Evolutionary conservation across 73 alveolate species (phyloP), one percentile per base, ranked within the genome.

Genomic region (Paramecium primaurelia): DNA sequence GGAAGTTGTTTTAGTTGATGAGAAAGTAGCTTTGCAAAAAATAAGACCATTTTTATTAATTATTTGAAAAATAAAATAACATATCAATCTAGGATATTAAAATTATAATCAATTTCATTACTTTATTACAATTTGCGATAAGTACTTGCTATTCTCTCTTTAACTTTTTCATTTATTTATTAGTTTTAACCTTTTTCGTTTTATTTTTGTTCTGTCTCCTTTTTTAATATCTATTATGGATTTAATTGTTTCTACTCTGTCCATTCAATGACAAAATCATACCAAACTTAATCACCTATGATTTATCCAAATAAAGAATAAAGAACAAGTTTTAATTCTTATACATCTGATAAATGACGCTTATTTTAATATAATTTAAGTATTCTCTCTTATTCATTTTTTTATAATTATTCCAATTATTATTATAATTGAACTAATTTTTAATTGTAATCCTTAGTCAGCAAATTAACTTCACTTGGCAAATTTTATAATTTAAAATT

Each of bases 31-130:
- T 4, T 73, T 89, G 37, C 71, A 89, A 68, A 89, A 89, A 85
- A 71, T 89, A 32, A 89, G 94, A 89, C 94, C 94, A 71, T 89
- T 89, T 85, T 83, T 89, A 77, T 71, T 89, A 64, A 77, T 89
- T 32, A 89, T 89, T 44, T 89, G 94, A 89, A 34, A 69, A 45
- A 54, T 54, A 89, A 38, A 40, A 18, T 38, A 69, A 89, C 49
- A 69, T 25, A 71, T 73, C 84, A 64, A n/a, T 64, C 84, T 64
- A 64, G 47, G 30, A 64, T 25, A 64, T 64, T 64, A 64, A 64
- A 64, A 64, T 64, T 34, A 32, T 64, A 64, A n/a, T 64, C 84
- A 64, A 59, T 59, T 18, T 59, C 77, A 30, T 59, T 59, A 25
- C 77, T 64, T 34, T 64, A 64, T 64, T 64, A 54, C 26, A 64